Base-by-base conservation (phyloP, 495 filamentous ascomycete genomes). In the Pyrenula aspistea region DNA sequence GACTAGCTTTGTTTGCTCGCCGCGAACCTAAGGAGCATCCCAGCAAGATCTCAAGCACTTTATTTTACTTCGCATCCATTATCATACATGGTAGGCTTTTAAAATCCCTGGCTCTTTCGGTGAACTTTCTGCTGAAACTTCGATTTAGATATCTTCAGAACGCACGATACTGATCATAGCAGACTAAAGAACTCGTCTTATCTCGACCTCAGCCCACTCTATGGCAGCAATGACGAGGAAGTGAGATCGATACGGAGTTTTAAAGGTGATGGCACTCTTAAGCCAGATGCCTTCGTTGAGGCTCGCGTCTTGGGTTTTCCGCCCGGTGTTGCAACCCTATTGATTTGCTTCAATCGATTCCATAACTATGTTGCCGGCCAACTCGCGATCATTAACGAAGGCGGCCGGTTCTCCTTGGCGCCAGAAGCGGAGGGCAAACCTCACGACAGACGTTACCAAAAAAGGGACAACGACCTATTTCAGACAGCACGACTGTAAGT, bases 61-160 rank as follows among this genome's bases (percentile, higher is more conserved):
- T 92, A 19, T 89, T 87, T 73, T 88, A 91, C 60, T 79, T 85
- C 65, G 88, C 86, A 1, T 84, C 78, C 4, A 85, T 92, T 59
- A 88, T 92, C 60, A 90, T 90, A 59, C 88, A 92, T 59, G 83
- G 80, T 70, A 57, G 31, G 66, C 59, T 11, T 47, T 10, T 49
- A 20, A 22, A 22, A 21, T 2, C 3, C 11, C 1, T 8, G 8
- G 2, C 53, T 56, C 15, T 3, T 19, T 25, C 25, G 0, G 20
- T 49, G 19, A 11, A 55, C 23, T 20, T 55, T 4, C 8, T 42
- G 25, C 47, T n/a, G 10, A 54, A 63, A n/a, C 57, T 50, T 1
- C 25, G 12, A 8, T 12, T 15, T 25, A 72, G 79, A 83, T 59
- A 60, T 77, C 24, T 83, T 83, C 70, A 70, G 73, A 42, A 81